Percentiles rank a stretch among this genome's conserved stretches.
Conservation (phyloP, 495 filamentous ascomycete species). For the Penicillium dipodomyicola region DNA sequence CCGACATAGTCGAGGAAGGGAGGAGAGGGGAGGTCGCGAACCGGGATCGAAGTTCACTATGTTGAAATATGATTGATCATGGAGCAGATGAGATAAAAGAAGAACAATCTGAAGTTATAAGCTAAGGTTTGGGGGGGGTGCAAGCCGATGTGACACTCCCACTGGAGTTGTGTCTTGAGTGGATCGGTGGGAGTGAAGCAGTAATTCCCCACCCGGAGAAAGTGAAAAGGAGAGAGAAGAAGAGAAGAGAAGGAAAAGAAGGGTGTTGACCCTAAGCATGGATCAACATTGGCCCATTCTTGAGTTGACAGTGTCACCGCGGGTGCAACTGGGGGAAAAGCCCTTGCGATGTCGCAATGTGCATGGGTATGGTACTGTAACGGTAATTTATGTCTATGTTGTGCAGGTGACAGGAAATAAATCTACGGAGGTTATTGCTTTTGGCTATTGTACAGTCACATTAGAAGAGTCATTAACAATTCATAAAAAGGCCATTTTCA, state of each 20-base stretch:
- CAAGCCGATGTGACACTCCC: conserved; percentile 28
- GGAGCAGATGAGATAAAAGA: conserved; percentile 16
- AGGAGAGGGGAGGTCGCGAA: conserved; percentile 3
- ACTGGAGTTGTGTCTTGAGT: conserved; percentile 28
- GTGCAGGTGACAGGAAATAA: background rate
- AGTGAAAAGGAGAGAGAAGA: conserved; percentile 2
- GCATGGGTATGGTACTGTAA: conserved; percentile 24
- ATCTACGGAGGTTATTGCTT: too few species aligned
- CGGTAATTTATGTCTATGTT: conserved; percentile 5
- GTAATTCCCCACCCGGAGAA: conserved; percentile 14
- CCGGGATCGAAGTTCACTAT: conserved; percentile 1
- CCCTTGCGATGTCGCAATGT: conserved; percentile 32
- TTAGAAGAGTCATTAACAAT: too few species aligned
- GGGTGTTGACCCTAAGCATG: conserved; percentile 28
- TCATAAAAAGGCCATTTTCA: background rate
- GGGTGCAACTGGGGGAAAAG: conserved; percentile 29
- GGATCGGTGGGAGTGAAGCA: conserved; percentile 27
- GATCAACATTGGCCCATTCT: conserved; percentile 45
- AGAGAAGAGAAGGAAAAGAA: conserved; percentile 1
- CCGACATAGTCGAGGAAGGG: conserved; percentile 35
- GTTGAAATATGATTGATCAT: conserved; percentile 11
- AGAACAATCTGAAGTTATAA: conserved; percentile 22
- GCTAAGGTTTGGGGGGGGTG: background rate
- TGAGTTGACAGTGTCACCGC: conserved; percentile 25
- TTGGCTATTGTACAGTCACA: too few species aligned